phyloP scores from a whole-genome alignment of 768 basidiomycete genomes.

The Gelatoporia subvermispora region DNA sequence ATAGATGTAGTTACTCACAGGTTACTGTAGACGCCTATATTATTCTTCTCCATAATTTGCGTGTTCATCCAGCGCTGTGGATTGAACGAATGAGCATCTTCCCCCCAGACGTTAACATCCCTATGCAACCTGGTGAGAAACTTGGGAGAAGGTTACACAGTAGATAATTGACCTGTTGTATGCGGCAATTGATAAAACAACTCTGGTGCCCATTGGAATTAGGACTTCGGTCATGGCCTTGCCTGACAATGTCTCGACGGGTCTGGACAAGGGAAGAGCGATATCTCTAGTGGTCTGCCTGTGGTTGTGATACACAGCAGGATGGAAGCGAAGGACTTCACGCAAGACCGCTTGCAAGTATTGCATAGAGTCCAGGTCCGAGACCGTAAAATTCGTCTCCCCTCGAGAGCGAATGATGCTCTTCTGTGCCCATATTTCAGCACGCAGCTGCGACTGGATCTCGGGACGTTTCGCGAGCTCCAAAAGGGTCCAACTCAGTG shows the following conservation, averaged over 20 bases:
- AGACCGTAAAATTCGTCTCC: slow-evolving; percentile 36
- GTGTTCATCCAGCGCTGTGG: slow-evolving; percentile 25
- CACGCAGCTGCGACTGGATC: slow-evolving; percentile 58
- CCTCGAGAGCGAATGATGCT: slow-evolving; percentile 31
- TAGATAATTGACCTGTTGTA: slow-evolving; percentile 43
- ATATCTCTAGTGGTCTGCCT: slow-evolving; percentile 50
- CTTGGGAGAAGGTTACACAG: no score
- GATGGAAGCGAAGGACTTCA: slow-evolving; percentile 54
- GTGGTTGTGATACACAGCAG: slow-evolving; percentile 47
- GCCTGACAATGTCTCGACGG: slow-evolving; percentile 43
- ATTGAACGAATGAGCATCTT: slow-evolving; percentile 25
- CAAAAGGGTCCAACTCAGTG: slow-evolving; percentile 56
- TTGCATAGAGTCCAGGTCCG: slow-evolving; percentile 49
- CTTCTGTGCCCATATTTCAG: slow-evolving; percentile 43
- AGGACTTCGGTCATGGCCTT: slow-evolving; percentile 37
- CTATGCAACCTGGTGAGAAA: slow-evolving; percentile 6
- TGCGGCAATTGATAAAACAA: slow-evolving; percentile 48
- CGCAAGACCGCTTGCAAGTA: slow-evolving; percentile 46
- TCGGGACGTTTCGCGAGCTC: slow-evolving; percentile 56
- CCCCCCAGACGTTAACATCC: slow-evolving; percentile 25
- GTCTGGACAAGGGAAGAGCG: slow-evolving; percentile 52
- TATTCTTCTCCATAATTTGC: slow-evolving; percentile 31
- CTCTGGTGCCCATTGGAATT: slow-evolving; percentile 45
- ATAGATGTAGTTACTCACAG: slow-evolving; percentile 30
- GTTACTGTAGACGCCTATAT: slow-evolving; percentile 43